Conservation (phyloP, 1,284 basidiomycete species). For the Moniliophthora roreri region DNA sequence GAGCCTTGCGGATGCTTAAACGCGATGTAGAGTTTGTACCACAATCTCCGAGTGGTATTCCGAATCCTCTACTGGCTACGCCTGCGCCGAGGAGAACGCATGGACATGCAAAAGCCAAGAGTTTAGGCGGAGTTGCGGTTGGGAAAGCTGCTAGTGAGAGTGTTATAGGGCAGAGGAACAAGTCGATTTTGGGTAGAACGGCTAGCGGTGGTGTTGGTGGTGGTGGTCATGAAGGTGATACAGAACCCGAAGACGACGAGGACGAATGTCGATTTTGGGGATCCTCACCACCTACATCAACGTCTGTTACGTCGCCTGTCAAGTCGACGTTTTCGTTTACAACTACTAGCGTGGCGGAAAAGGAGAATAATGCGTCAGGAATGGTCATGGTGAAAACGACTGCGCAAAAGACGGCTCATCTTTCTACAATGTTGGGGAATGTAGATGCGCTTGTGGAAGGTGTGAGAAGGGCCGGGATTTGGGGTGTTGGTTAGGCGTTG, state of each 20-base stretch:
- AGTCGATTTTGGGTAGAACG: background rate
- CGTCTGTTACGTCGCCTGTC: background rate
- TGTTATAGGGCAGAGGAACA: conserved; percentile 6
- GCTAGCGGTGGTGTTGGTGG: background rate
- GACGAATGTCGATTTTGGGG: conserved; percentile 1
- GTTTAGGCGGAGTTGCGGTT: background rate
- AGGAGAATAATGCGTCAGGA: conserved; percentile 14
- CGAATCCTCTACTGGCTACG: background rate
- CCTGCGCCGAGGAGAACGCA: background rate
- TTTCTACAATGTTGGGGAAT: conserved; percentile 82
- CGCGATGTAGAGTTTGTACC: conserved; percentile 73
- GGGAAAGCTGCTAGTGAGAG: background rate
- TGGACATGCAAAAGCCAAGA: background rate
- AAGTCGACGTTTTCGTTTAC: too few species aligned
- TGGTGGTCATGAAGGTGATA: background rate
- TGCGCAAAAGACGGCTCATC: conserved; percentile 81
- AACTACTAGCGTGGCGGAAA: conserved; percentile 1
- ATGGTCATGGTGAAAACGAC: conserved; percentile 47
- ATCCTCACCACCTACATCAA: background rate
- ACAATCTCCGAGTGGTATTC: conserved; percentile 50
- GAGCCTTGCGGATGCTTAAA: conserved; percentile 59
- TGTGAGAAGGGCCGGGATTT: conserved; percentile 41
- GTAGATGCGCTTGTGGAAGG: conserved; percentile 86
- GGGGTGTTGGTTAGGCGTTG: too few species aligned
- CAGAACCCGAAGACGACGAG: background rate